Evolutionary conservation across 257 asterid genomes (phyloP), one percentile per base, ranked within the genome.

Genomic region (Scutellaria minor): DNA sequence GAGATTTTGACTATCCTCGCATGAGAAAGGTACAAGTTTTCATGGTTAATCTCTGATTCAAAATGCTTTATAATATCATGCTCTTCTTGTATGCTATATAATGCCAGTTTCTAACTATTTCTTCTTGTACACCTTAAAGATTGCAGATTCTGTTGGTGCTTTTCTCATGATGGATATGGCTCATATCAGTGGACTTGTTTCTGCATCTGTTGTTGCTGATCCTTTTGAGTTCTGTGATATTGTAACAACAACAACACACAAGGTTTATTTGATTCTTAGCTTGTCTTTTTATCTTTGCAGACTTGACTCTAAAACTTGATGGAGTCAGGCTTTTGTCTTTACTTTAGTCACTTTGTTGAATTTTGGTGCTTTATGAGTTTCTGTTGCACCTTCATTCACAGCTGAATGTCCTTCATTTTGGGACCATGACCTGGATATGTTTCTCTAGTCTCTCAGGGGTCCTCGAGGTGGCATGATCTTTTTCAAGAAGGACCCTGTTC

Each of bases 151-250:
- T 64, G 95, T 88, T 58, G 98, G 98, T 66, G 98, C 98, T 82
- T 92, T 89, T 77, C 96, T 94, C 56, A 92, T 94, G 99, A 93
- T 90, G 90, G 98, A 93, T 73, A 93, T 91, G 96, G 96, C 99
- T 65, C 98, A 92, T 78, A 94, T 94, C 41, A 94, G 99, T 61
- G 99, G 99, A 47, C 96, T 95, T 68, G 96, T 95, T 71, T 89
- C 99, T 75, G 96, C 98, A 53, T 83, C 95, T 45, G 99, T 95
- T 56, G 96, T 92, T 67, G 97, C 94, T 52, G 67, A 92, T 83
- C 99, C 99, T 71, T 95, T 95, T 62, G 97, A 95, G 69, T 85
- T 81, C 83, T 88, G 97, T 74, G 99, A 95, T 77, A 90, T 95
- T 61, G 97, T 95, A 51, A 95, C 98, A 31, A 95, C 99, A 50